These are phyloP conservation scores for Lachnellula willkommii DNA, from an alignment of 2,329 filamentous ascomycete species.

Conservation along the genomic window DNA sequence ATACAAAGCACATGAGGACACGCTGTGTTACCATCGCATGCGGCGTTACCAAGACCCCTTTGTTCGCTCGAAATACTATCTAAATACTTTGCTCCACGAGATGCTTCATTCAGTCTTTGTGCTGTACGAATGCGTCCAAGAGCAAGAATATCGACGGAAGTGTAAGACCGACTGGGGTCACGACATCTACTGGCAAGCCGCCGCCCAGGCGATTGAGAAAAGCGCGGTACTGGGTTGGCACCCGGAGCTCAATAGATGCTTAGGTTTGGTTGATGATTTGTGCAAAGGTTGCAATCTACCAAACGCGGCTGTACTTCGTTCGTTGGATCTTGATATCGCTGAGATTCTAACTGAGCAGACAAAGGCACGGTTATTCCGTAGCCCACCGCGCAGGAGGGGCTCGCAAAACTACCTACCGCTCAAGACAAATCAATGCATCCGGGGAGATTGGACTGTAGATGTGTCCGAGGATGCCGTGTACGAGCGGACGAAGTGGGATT, in stretches of 20 bases:
- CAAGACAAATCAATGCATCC: background rate
- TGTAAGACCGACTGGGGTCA: background rate
- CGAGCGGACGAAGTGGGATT: background rate
- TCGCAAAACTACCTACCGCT: background rate
- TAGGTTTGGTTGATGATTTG: background rate
- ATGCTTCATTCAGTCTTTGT: constrained; percentile 1
- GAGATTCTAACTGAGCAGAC: background rate
- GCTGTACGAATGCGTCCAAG: background rate
- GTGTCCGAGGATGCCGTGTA: background rate
- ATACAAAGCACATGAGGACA: too few species aligned
- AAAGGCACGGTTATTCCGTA: background rate
- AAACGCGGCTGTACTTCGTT: background rate
- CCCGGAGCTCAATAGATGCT: background rate
- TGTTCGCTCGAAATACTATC: background rate
- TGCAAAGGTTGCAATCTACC: background rate
- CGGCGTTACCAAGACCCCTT: background rate
- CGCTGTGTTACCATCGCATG: background rate
- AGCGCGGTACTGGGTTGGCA: background rate
- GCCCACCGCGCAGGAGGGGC: background rate
- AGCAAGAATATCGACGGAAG: background rate
- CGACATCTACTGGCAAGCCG: background rate
- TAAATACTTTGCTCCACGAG: background rate
- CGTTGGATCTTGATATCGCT: background rate
- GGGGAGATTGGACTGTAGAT: background rate
- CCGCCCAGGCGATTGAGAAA: background rate